phyloP scores from a whole-genome alignment of 345 rosid genomes.

The Hevea brasiliensis region DNA sequence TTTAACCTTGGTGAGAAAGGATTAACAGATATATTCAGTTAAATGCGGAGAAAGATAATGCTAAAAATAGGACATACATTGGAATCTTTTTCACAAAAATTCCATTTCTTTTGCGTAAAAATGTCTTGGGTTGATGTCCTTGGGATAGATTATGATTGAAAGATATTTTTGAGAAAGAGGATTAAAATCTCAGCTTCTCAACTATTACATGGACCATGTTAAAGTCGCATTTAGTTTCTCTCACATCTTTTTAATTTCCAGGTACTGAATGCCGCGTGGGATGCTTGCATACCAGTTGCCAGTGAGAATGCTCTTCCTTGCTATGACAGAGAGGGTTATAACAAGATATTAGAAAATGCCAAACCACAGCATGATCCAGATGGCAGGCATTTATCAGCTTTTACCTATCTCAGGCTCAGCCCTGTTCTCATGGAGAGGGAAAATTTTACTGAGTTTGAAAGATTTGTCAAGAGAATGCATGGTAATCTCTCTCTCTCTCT shows the following conservation, averaged over 20 bases:
- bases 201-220: background rate
- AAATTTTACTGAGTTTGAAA: conserved; percentile 69
- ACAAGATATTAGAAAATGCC: conserved; percentile 66
- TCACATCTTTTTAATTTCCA: conserved; percentile 25
- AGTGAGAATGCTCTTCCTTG: conserved; percentile 80
- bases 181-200: background rate
- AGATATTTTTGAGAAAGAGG: background rate
- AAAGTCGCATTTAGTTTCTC: background rate
- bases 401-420: conserved; percentile 76
- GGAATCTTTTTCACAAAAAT: background rate
- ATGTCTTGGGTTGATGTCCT: background rate
- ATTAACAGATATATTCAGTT: background rate
- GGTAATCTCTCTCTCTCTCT: conserved; percentile 42
- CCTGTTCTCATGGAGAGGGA: conserved; percentile 70
- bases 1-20: background rate
- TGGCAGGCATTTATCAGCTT: conserved; percentile 62
- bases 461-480: conserved; percentile 80
- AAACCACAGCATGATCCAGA: conserved; percentile 80
- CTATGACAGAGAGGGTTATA: conserved; percentile 64
- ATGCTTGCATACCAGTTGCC: conserved; percentile 51
- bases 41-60: background rate
- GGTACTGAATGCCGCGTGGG: conserved; percentile 96
- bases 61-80: background rate
- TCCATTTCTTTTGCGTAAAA: background rate
- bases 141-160: background rate